A percentile compares a stretch with the other conserved stretches of the same genome.
Conservation (phyloP, 2,329 filamentous ascomycete genomes). For the Colletotrichum tofieldiae region DNA sequence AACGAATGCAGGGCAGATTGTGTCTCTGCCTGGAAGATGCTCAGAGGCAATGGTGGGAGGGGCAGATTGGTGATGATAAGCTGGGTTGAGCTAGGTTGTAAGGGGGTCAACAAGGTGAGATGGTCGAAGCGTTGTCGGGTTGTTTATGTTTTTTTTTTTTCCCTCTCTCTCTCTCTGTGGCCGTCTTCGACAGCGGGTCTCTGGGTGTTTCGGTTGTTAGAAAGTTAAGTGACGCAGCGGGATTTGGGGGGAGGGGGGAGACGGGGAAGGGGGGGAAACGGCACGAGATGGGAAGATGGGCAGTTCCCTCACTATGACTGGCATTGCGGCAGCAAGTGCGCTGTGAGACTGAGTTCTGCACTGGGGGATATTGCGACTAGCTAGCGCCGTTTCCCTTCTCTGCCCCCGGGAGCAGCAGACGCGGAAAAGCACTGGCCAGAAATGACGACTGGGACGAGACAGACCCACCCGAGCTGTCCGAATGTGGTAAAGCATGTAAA, state of each 20-base stretch:
- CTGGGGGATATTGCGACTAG: constrained; percentile 20
- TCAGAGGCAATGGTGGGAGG: constrained; percentile 31
- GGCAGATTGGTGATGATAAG: constrained; percentile 40
- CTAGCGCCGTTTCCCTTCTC: constrained; percentile 14
- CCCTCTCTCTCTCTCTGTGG: constrained; percentile 30
- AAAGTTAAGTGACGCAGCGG: constrained; percentile 15
- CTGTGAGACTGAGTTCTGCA: constrained; percentile 2
- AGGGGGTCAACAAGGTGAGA: constrained; percentile 24
- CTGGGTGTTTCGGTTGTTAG: constrained; percentile 26
- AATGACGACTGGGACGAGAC: background rate
- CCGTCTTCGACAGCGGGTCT: constrained; percentile 39
- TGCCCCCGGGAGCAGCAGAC: constrained; percentile 19
- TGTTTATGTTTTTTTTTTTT: constrained; percentile 54
- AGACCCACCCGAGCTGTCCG: constrained; percentile 31
- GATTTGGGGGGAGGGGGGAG: constrained; percentile 12
- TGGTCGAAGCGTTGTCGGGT: constrained; percentile 45
- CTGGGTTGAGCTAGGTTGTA: constrained; percentile 32
- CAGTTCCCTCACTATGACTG: constrained; percentile 34
- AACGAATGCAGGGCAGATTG: constrained; percentile 22
- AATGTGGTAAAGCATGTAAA: constrained; percentile 38
- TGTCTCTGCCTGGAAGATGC: constrained; percentile 13
- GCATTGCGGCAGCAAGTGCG: constrained; percentile 1
- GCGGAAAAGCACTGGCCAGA: constrained; percentile 18
- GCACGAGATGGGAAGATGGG: constrained; percentile 32
- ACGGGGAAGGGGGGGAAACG: constrained; percentile 10